Base-by-base conservation (phyloP, 2,329 filamentous ascomycete genomes). In the Cladosporium sp. region DNA sequence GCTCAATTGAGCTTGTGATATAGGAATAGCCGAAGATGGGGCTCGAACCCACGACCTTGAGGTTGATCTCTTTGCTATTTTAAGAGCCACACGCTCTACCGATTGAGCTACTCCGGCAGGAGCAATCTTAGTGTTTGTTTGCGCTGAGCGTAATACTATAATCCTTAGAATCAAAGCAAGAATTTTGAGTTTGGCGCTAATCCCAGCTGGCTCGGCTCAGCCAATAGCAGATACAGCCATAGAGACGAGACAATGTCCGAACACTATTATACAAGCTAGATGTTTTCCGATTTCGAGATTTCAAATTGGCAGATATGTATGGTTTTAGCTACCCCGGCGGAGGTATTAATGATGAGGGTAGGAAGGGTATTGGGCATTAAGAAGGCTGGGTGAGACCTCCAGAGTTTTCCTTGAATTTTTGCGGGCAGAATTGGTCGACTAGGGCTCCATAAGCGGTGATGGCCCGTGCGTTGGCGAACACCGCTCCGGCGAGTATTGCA, bases 11-110 rank as follows among this genome's bases (percentile, higher is more conserved):
- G 45, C 45, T 35, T 35, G 3, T 45, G 39, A 22, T 40, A 61
- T 62, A 64, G 61, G 62, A 64, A 64, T 59, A 64, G 62, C 62
- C 62, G 62, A 64, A 64, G 62, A 62, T 57, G 62, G 62, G 61
- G 63, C 60, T 62, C 61, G 61, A 61, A 64, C 62, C 62, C 62
- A 56, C 62, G 61, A 62, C 62, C 62, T 64, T 64, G 60, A 64
- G 62, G 60, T 64, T 72, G 35, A 51, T 54, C 51, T 54, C 51
- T 54, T 44, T 40, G 34, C 35, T 32, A 13, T 53, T 54, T 15
- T 78, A 78, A 77, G 75, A 78, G 76, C 75, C 76, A 76, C 76
- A 78, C 76, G 76, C 76, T 78, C 76, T 78, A 74, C 75, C 76
- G 74, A 78, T 78, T 78, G 76, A 78, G 76, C 75, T 78, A 77